Percentiles rank a stretch among this genome's conserved stretches.
These are phyloP conservation scores for Aspergillus asperescens DNA, from an alignment of 495 filamentous ascomycete genomes.

Conservation along the genomic window DNA sequence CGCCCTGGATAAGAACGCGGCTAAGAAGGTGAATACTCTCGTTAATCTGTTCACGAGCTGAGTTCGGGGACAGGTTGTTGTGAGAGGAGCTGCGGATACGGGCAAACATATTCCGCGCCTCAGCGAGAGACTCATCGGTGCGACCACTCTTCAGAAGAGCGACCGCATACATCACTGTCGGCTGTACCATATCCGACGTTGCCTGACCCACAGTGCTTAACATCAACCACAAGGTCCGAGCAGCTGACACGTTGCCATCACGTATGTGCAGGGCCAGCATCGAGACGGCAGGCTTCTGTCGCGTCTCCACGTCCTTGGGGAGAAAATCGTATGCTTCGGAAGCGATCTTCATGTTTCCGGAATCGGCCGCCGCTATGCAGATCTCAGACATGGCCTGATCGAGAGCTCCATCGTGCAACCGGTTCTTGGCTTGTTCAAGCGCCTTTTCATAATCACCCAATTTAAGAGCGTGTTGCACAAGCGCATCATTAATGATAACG, in stretches of 20 bases:
- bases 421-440: constrained; percentile 54
- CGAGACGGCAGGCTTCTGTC: constrained; percentile 66
- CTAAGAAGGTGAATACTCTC: constrained; percentile 78
- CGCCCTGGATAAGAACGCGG: constrained; percentile 45
- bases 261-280: constrained; percentile 82
- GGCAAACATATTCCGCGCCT: constrained; percentile 76
- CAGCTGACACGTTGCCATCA: constrained; percentile 66
- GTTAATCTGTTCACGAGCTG: constrained; percentile 70
- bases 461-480: constrained; percentile 66
- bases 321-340: constrained; percentile 59
- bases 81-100: constrained; percentile 59
- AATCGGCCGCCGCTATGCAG: constrained; percentile 71
- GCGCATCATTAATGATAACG: constrained; percentile 62
- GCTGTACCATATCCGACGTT: constrained; percentile 68
- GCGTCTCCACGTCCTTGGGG: constrained; percentile 41
- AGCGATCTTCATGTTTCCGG: constrained; percentile 64
- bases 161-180: constrained; percentile 78
- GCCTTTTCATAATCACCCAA: constrained; percentile 61
- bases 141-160: constrained; percentile 76
- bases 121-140: constrained; percentile 65
- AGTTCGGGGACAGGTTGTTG: constrained; percentile 24
- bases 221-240: constrained; percentile 69
- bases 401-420: constrained; percentile 43
- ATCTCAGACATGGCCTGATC: constrained; percentile 53
- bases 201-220: constrained; percentile 56